Conservation (phyloP, 345 rosid species). For the Eucalyptus pumila region DNA sequence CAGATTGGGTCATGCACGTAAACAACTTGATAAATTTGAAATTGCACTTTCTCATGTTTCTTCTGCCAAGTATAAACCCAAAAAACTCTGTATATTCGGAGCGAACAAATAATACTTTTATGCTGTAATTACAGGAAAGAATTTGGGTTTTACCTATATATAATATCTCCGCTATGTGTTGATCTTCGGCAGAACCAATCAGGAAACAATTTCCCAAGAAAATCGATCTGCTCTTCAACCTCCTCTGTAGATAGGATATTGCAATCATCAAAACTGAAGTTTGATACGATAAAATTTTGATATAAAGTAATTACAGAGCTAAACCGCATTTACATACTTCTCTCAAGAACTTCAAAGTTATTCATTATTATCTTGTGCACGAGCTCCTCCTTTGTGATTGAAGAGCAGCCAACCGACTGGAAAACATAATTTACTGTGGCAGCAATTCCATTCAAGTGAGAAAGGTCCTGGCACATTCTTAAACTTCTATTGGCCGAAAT, state of each 20-base stretch:
- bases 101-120: not conserved
- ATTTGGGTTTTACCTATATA: constrained; percentile 15
- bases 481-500: not conserved
- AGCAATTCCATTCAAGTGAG: constrained; percentile 20
- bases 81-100: not conserved
- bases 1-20: not conserved
- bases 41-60: not conserved
- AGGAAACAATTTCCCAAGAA: constrained; percentile 33
- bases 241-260: constrained; percentile 15
- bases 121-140: not conserved
- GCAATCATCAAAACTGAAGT: not conserved
- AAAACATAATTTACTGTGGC: constrained; percentile 19
- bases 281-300: not conserved
- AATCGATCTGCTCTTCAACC: constrained; percentile 36
- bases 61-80: not conserved
- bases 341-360: constrained; percentile 17
- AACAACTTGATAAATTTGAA: not conserved
- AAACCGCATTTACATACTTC: constrained; percentile 10
- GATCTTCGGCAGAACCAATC: constrained; percentile 28
- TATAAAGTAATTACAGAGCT: not conserved
- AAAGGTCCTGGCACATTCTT: not conserved
- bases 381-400: constrained; percentile 46
- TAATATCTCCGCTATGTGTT: constrained; percentile 16
- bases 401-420: constrained; percentile 8
- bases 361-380: constrained; percentile 32